A percentile compares a stretch with the other conserved stretches of the same genome.
phyloP scores from a whole-genome alignment of 2,329 filamentous ascomycete species.

The Trichophyton equinum region DNA sequence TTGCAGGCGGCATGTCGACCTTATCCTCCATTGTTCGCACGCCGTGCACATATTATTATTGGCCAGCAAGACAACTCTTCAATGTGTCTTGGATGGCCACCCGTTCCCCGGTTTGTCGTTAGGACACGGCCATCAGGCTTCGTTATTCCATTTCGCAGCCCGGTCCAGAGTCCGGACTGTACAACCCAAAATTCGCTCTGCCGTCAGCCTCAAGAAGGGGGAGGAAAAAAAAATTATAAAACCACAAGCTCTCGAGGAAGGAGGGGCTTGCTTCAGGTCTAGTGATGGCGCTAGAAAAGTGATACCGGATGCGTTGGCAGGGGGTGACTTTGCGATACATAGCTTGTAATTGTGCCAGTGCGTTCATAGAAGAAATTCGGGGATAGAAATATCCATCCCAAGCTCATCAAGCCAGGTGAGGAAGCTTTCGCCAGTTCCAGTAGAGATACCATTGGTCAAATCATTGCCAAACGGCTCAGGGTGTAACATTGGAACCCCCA shows the following conservation, averaged over 20 bases:
- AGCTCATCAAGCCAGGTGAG: conserved; percentile 13
- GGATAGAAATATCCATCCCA: conserved; percentile 10
- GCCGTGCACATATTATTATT: too few relatives aligned
- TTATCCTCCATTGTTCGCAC: not conserved
- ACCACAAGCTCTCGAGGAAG: not conserved
- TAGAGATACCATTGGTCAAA: not conserved
- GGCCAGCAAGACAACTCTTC: not conserved
- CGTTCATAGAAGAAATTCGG: conserved; percentile 9
- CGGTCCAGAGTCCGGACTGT: not conserved
- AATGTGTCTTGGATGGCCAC: not conserved
- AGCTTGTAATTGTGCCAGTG: not conserved
- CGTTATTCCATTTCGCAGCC: not conserved
- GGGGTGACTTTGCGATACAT: not conserved
- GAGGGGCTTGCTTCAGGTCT: not conserved
- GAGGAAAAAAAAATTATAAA: not conserved
- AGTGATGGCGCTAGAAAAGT: not conserved
- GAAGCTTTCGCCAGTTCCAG: conserved; percentile 11
- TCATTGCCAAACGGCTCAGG: not conserved
- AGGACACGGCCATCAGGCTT: not conserved
- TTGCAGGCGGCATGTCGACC: not conserved
- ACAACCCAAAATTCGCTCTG: not conserved
- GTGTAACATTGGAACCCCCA: not conserved
- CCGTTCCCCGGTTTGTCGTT: not conserved
- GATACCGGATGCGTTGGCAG: not conserved
- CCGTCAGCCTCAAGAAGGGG: not conserved